Base-by-base conservation (phyloP, 805 yeast species). In the Teunomyces atbi region DNA sequence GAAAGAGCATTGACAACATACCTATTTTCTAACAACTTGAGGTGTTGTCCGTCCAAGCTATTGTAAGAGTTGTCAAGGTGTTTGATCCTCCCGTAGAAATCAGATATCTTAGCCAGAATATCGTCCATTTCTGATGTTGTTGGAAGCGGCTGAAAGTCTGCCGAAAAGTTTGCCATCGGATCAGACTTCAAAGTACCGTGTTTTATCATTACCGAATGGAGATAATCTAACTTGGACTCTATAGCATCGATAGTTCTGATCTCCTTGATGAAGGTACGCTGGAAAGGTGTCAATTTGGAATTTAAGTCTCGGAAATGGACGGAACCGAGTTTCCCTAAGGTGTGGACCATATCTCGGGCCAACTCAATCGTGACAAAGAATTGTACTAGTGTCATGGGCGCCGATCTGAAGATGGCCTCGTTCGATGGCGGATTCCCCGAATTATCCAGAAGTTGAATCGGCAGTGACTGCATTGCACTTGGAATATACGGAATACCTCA, bases 261-360 rank as follows among this genome's bases (percentile, higher is more conserved):
- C 44, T 75, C 79, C 39, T 50, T 56, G 19, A 75, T 66, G 45
- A 73, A 75, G 2, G 77, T 70, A 30, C 79, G 54, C 55, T 75
- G 79, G 56, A 75, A 75, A 8, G 74, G 64, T 13, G 76, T 71
- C 42, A 73, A 55, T 45, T 62, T 65, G 19, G 72, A 64, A 53
- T 75, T 75, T 71, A 89, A 74, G 56, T 72, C 77, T 33, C 77
- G 57, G 52, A 72, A 73, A 53, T 73, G 77, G 10, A 73, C 77
- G 21, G 61, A 58, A 20, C 74, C 75, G 15, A 64, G 49, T n/a
- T 57, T 51, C 6, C 77, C 77, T 23, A 73, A 52, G 1, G 62
- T 61, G 39, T 58, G 59, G 15, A 71, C 75, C 46, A 71, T 64
- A 41, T 73, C 77, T 41, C 77, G 49, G 6, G 76, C 75, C 54